Percentiles rank a stretch among this genome's conserved stretches.
Evolutionary conservation across 1,284 basidiomycete species (phyloP).

Genomic region (Tilletia walkeri): DNA sequence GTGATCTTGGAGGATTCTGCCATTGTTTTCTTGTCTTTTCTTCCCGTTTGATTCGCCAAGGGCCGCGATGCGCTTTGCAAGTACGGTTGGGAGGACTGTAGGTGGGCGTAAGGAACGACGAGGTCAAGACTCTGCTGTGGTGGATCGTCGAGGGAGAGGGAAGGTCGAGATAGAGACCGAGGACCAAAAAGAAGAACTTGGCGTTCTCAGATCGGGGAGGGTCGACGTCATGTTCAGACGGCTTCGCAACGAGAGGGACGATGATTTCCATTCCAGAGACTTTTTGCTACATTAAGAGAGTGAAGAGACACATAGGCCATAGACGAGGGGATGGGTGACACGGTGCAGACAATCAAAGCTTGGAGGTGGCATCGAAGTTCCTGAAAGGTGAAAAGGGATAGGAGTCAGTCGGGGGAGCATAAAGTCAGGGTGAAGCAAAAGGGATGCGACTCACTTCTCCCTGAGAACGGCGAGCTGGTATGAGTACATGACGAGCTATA

Average conservation of each 20-base stretch:
- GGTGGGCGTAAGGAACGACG: no score
- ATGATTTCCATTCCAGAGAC: no score
- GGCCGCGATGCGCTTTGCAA: no score
- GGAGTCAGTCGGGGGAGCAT: not conserved
- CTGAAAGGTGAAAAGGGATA: not conserved
- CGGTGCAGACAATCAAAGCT: not conserved
- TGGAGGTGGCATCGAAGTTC: slow-evolving; percentile 15
- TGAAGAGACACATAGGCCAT: not conserved
- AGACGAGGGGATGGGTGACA: not conserved
- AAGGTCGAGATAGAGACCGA: not conserved
- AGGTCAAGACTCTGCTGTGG: not conserved
- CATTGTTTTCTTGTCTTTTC: not conserved
- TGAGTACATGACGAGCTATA: slow-evolving; percentile 13
- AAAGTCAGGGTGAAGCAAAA: not conserved
- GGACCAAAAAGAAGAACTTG: not conserved
- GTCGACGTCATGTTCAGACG: no score
- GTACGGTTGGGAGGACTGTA: no score
- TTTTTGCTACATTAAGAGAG: not conserved
- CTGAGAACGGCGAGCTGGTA: slow-evolving; percentile 15
- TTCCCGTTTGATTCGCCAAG: not conserved
- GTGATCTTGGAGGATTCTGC: slow-evolving; percentile 16
- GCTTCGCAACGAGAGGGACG: no score
- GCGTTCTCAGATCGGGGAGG: not conserved
- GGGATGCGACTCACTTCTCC: slow-evolving; percentile 5
- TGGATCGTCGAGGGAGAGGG: not conserved